phyloP scores from a whole-genome alignment of 345 rosid species.

The Aquilaria malaccensis region DNA sequence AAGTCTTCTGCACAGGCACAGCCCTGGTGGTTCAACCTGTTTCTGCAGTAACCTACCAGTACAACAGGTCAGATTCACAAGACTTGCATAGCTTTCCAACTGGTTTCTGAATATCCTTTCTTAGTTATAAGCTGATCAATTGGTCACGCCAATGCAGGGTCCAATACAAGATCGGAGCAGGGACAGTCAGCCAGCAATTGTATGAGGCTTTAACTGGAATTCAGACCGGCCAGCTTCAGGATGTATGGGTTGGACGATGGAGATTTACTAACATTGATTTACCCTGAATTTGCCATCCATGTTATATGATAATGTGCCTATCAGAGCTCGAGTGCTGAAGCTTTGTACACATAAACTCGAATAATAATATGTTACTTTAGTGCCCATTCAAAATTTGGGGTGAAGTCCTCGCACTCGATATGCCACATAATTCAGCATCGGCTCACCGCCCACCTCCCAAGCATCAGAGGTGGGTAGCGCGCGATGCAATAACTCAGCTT shows the following conservation, averaged over 20 bases:
- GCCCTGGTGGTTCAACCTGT: constrained; percentile 32
- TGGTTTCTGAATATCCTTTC: too few species aligned
- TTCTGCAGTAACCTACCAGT: constrained; percentile 28
- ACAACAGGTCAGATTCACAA: constrained; percentile 23
- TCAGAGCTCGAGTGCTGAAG: too few species aligned
- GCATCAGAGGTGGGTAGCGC: too few species aligned
- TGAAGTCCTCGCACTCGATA: too few species aligned
- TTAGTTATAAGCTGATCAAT: too few species aligned
- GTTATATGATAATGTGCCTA: too few species aligned
- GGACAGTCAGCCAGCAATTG: constrained; percentile 17
- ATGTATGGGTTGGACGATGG: constrained; percentile 37
- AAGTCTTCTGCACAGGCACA: constrained; percentile 47
- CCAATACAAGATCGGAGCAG: constrained; percentile 14
- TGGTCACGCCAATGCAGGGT: not conserved
- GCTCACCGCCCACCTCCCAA: too few species aligned
- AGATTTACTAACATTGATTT: constrained; percentile 19
- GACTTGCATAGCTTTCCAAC: not conserved
- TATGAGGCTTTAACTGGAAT: constrained; percentile 24
- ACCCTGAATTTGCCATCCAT: not conserved
- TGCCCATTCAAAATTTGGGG: too few species aligned
- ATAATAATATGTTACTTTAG: too few species aligned
- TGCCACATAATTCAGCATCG: too few species aligned
- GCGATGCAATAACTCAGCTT: too few species aligned
- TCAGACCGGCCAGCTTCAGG: constrained; percentile 33
- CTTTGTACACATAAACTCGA: too few species aligned